These are phyloP conservation scores for Entonaema liquescens DNA, from an alignment of 495 filamentous ascomycete species.

Conservation along the genomic window DNA sequence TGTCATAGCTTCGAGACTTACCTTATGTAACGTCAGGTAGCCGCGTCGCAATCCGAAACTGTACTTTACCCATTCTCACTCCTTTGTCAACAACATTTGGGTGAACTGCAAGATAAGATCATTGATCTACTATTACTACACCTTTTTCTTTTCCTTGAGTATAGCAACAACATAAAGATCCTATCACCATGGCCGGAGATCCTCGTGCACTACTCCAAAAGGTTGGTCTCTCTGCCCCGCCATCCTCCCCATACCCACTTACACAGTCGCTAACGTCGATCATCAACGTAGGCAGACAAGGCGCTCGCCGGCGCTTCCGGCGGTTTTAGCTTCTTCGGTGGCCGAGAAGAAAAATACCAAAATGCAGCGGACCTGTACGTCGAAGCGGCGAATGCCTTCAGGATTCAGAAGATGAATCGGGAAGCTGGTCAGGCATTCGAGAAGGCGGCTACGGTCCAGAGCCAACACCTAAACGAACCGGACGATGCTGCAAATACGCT, in stretches of 20 bases:
- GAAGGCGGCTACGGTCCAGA: conserved; percentile 78
- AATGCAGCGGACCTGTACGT: conserved; percentile 82
- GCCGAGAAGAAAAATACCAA: conserved; percentile 83
- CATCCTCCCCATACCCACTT: conserved; percentile 32
- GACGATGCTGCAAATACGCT: conserved; percentile 87
- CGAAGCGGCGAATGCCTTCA: conserved; percentile 83
- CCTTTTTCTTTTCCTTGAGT: conserved; percentile 6
- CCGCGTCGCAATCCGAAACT: conserved; percentile 34
- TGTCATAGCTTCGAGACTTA: conserved; percentile 35
- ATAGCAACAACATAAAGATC: conserved; percentile 13
- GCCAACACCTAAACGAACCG: conserved; percentile 79
- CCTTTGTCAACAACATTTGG: conserved; percentile 29
- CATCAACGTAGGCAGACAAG: conserved; percentile 75
- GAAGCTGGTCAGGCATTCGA: conserved; percentile 85
- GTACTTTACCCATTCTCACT: conserved; percentile 13
- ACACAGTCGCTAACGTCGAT: conserved; percentile 41
- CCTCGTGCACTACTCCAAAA: conserved; percentile 58
- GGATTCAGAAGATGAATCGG: conserved; percentile 74
- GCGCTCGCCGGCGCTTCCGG: conserved; percentile 70
- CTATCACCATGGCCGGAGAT: conserved; percentile 55
- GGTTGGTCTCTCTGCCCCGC: conserved; percentile 46
- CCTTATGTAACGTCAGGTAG: conserved; percentile 36
- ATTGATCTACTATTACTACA: conserved; percentile 5
- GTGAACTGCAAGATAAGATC: conserved; percentile 5
- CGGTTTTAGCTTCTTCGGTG: conserved; percentile 78